These are phyloP conservation scores for Ceriops tagal DNA, from an alignment of 345 rosid species.

Conservation along the genomic window DNA sequence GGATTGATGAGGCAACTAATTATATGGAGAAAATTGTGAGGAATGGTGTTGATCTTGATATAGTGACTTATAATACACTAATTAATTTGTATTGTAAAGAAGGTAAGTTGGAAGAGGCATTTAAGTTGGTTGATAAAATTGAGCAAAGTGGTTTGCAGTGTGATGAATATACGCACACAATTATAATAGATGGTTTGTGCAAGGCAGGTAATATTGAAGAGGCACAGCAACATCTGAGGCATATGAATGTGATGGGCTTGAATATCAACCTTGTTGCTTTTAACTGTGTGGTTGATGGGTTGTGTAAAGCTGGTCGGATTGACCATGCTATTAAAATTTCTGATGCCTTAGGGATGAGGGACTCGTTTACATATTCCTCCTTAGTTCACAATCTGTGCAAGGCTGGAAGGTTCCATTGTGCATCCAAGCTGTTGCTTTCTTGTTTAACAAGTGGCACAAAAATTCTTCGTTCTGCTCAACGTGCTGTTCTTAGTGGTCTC, in stretches of 20 bases:
- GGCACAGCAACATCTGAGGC: conserved; percentile 49
- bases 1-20: conserved; percentile 41
- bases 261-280: conserved; percentile 48
- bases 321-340: conserved; percentile 51
- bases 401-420: conserved; percentile 51
- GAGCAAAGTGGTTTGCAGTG: conserved; percentile 54
- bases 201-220: conserved; percentile 53
- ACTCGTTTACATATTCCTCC: conserved; percentile 71
- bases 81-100: conserved; percentile 60
- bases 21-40: conserved; percentile 40
- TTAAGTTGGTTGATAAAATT: conserved; percentile 48
- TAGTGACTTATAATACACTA: conserved; percentile 66
- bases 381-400: conserved; percentile 80
- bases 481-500: conserved; percentile 66
- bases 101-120: conserved; percentile 55
- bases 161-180: conserved; percentile 76
- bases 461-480: conserved; percentile 59
- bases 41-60: conserved; percentile 60
- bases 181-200: conserved; percentile 65
- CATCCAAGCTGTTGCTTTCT: conserved; percentile 61
- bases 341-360: conserved; percentile 62
- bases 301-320: conserved; percentile 59
- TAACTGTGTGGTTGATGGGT: conserved; percentile 65
- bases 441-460: conserved; percentile 58
- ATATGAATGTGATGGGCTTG: conserved; percentile 49